Conservation (phyloP, 2,329 filamentous ascomycete genomes). For the Xylariaceae sp. region DNA sequence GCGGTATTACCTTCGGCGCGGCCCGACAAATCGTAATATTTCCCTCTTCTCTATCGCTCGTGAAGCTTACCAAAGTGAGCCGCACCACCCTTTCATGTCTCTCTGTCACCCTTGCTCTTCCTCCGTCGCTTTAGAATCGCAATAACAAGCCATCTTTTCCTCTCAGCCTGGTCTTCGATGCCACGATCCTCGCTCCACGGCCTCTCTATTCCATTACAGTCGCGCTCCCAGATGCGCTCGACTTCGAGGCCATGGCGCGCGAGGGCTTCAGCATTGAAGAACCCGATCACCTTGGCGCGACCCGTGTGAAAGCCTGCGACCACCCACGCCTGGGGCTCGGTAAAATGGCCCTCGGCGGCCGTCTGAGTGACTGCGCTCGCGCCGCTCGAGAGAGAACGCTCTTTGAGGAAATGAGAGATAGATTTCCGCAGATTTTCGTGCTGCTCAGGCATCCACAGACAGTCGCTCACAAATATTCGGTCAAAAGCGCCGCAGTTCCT, state of each 20-base stretch:
- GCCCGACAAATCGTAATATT: too few species aligned
- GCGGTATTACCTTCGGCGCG: too few species aligned
- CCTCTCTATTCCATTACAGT: conserved; percentile 67
- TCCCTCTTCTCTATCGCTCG: too few species aligned
- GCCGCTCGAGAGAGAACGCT: too few species aligned
- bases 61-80: too few species aligned
- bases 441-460: conserved; percentile 76
- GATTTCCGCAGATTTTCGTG: conserved; percentile 69
- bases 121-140: too few species aligned
- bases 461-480: conserved; percentile 72
- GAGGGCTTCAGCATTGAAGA: conserved; percentile 61
- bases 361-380: too few species aligned
- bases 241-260: conserved; percentile 59
- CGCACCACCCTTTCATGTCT: too few species aligned
- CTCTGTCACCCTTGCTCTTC: too few species aligned
- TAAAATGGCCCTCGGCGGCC: too few species aligned
- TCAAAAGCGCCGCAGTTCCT: conserved; percentile 54
- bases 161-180: conserved; percentile 62
- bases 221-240: conserved; percentile 71
- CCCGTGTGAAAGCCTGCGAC: conserved; percentile 77
- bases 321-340: too few species aligned
- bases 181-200: conserved; percentile 67
- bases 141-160: conserved; percentile 73
- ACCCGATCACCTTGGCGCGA: conserved; percentile 66
- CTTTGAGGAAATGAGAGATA: conserved; percentile 67